Evolutionary conservation across 2,329 filamentous ascomycete genomes (phyloP).

Genomic region (Trichophyton rubrum): DNA sequence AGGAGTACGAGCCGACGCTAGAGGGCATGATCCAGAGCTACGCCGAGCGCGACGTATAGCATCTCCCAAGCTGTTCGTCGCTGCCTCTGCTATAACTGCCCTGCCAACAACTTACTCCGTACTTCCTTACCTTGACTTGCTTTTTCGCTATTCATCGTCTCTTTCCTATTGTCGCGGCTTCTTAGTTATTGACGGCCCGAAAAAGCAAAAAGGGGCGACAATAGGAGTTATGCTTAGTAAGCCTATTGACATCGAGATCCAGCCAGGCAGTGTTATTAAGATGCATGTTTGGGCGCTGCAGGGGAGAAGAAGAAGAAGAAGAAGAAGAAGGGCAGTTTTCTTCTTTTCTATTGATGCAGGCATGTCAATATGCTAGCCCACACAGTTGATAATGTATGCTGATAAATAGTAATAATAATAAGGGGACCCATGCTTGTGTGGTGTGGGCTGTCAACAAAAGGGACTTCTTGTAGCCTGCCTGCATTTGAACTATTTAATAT

Average conservation of each 20-base stretch:
- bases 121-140: too few species aligned
- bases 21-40: constrained; percentile 77
- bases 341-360: not conserved
- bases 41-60: constrained; percentile 44
- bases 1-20: constrained; percentile 72
- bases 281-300: not conserved
- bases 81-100: too few species aligned
- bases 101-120: too few species aligned
- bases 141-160: not conserved
- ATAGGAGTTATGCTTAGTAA: not conserved
- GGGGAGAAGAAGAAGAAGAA: not conserved
- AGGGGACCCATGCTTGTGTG: not conserved
- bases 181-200: not conserved
- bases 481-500: too few species aligned
- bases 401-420: not conserved
- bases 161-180: not conserved
- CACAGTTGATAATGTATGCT: not conserved
- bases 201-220: not conserved
- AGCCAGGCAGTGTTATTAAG: not conserved
- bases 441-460: not conserved
- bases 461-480: not conserved
- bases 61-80: not conserved
- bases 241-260: not conserved
- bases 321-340: not conserved
- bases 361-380: not conserved